Percentiles rank a stretch among this genome's conserved stretches.
phyloP scores from a whole-genome alignment of 306 rosid species.

The Vigna unguiculata region DNA sequence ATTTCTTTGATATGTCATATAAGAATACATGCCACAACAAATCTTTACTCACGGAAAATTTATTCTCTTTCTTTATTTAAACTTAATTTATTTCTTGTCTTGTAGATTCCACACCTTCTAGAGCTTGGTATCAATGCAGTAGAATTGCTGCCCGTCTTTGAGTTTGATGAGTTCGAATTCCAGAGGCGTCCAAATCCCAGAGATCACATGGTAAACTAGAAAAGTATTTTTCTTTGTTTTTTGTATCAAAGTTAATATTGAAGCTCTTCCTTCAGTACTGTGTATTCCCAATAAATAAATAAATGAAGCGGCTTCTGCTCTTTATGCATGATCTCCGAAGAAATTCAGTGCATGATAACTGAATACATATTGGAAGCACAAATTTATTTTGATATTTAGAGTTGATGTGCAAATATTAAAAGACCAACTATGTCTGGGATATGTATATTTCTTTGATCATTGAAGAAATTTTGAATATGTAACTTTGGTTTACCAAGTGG shows the following conservation, averaged over 20 bases:
- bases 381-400: slow-evolving; percentile 23
- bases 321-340: slow-evolving; percentile 4
- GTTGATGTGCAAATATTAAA: slow-evolving; percentile 20
- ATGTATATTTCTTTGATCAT: slow-evolving; percentile 23
- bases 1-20: not conserved
- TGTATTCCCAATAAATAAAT: slow-evolving; percentile 19
- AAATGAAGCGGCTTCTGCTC: slow-evolving; percentile 1
- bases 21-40: not conserved
- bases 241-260: slow-evolving; percentile 19
- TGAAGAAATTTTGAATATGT: slow-evolving; percentile 28
- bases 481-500: slow-evolving; percentile 34
- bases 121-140: slow-evolving; percentile 97
- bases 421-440: slow-evolving; percentile 10
- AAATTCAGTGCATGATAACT: slow-evolving; percentile 14
- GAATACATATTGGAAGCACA: not conserved
- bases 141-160: slow-evolving; percentile 88
- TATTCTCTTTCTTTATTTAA: slow-evolving; percentile 25
- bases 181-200: slow-evolving; percentile 90
- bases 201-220: slow-evolving; percentile 87
- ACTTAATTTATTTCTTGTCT: slow-evolving; percentile 41
- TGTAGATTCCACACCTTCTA: slow-evolving; percentile 90
- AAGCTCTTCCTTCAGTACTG: slow-evolving; percentile 33
- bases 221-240: slow-evolving; percentile 16
- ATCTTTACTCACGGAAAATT: slow-evolving; percentile 13
- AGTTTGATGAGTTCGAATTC: slow-evolving; percentile 92